Evolutionary conservation across 345 rosid genomes (phyloP), one percentile per base, ranked within the genome.

Genomic region (Acer yangbiense): DNA sequence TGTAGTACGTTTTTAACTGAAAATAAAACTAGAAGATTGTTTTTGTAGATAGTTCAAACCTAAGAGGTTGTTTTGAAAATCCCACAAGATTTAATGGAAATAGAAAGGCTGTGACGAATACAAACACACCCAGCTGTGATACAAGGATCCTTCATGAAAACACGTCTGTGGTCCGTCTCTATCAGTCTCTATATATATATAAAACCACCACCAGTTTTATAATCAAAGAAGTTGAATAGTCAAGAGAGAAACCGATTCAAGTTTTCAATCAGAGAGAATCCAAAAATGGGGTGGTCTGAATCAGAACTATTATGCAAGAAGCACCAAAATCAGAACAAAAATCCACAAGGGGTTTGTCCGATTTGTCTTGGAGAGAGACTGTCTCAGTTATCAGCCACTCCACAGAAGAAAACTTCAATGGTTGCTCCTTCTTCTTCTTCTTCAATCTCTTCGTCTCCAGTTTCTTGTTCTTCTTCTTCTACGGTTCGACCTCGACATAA

Each of bases 321-420:
- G 65, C 90, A 88, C 64, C 83, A 80, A 2, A 10, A 62, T 61
- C 80, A 6, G 1, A 60, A 81, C n/a, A 68, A 69, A 14, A 83
- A 79, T 43, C 69, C 32, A 0, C 75, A 75, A 77, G 90, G 90
- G 61, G 87, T 88, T 43, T 88, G 90, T 68, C 81, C 90, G 3
- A 77, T 74, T 10, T 88, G 90, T 73, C 72, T 88, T 1, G 70
- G 85, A 73, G 86, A 88, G 41, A 86, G 76, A 43, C 58, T 88
- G 13, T 62, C 81, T 60, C 82, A 74, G 7, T 65, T 74, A 18
- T 72, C 79, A 0, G 27, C 75, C 8, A 20, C 72, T 63, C 71
- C 81, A 1, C 13, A 46, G 63, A 65, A 17, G 12, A 35, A 79
- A 10, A 20, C 48, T 18, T 18, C 81, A 9, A 23, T 44, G 27